Percentiles rank a stretch among this genome's conserved stretches.
phyloP scores from a whole-genome alignment of 352 stramenopile species.

The Globisporangium uncinulatum region DNA sequence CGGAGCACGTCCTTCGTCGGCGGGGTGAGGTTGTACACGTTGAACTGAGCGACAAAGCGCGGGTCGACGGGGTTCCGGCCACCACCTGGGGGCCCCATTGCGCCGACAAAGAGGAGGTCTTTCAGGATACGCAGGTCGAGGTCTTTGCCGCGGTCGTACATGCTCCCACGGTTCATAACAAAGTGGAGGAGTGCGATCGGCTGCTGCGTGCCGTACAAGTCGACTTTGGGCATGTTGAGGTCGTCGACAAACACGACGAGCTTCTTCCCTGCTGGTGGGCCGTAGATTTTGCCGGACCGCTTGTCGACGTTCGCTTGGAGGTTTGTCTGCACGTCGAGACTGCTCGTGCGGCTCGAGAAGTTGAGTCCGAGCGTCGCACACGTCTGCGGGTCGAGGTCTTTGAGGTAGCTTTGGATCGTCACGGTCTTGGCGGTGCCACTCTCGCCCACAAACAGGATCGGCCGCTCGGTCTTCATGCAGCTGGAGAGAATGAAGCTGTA shows the following conservation, averaged over 20 bases:
- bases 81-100: slow-evolving; percentile 93
- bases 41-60: slow-evolving; percentile 93
- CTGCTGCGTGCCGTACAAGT: slow-evolving; percentile 94
- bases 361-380: slow-evolving; percentile 85
- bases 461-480: slow-evolving; percentile 82
- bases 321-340: slow-evolving; percentile 91
- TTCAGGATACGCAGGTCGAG: slow-evolving; percentile 91
- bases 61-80: slow-evolving; percentile 93
- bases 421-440: slow-evolving; percentile 94
- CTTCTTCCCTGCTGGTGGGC: slow-evolving; percentile 90
- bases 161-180: slow-evolving; percentile 86
- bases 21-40: slow-evolving; percentile 94
- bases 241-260: slow-evolving; percentile 95
- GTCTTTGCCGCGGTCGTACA: slow-evolving; percentile 95
- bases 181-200: slow-evolving; percentile 94
- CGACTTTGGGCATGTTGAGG: slow-evolving; percentile 96
- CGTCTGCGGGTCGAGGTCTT: slow-evolving; percentile 62
- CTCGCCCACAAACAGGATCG: slow-evolving; percentile 92
- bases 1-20: slow-evolving; percentile 88
- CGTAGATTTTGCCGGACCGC: slow-evolving; percentile 92
- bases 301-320: slow-evolving; percentile 96
- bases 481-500: slow-evolving; percentile 91
- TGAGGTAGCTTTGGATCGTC: slow-evolving; percentile 93
- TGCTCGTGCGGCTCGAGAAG: slow-evolving; percentile 93
- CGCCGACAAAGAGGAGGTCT: slow-evolving; percentile 91